These are phyloP conservation scores for Penicillium freii DNA, from an alignment of 2,329 filamentous ascomycete genomes.

Conservation along the genomic window DNA sequence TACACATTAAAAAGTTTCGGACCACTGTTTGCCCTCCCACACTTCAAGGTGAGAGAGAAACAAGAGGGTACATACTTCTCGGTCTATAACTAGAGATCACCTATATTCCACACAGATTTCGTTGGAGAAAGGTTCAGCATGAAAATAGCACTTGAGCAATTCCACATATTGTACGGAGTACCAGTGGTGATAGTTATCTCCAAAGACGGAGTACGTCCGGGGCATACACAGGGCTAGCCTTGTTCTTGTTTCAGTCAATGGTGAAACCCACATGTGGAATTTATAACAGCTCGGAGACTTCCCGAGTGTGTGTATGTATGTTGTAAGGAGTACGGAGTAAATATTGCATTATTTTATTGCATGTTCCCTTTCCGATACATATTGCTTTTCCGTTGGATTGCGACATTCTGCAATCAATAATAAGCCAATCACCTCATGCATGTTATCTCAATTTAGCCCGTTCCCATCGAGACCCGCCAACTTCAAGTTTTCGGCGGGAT, in stretches of 20 bases:
- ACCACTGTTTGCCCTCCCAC: too few relatives aligned
- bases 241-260: background rate
- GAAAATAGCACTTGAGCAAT: too few relatives aligned
- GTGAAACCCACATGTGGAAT: background rate
- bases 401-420: background rate
- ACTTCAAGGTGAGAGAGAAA: background rate
- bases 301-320: background rate
- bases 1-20: too few relatives aligned
- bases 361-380: background rate
- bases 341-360: background rate
- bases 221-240: background rate
- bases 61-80: background rate
- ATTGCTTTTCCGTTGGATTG: background rate
- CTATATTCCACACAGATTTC: background rate
- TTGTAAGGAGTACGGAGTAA: background rate
- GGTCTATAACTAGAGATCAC: background rate
- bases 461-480: background rate
- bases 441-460: background rate
- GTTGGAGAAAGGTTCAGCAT: too few relatives aligned
- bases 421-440: constrained; percentile 2
- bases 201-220: too few relatives aligned
- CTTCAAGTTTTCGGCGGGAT: background rate
- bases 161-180: too few relatives aligned
- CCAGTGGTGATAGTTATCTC: too few relatives aligned
- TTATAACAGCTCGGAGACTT: background rate